phyloP scores from a whole-genome alignment of 2,329 filamentous ascomycete species.

The Neofusicoccum cordaticola region DNA sequence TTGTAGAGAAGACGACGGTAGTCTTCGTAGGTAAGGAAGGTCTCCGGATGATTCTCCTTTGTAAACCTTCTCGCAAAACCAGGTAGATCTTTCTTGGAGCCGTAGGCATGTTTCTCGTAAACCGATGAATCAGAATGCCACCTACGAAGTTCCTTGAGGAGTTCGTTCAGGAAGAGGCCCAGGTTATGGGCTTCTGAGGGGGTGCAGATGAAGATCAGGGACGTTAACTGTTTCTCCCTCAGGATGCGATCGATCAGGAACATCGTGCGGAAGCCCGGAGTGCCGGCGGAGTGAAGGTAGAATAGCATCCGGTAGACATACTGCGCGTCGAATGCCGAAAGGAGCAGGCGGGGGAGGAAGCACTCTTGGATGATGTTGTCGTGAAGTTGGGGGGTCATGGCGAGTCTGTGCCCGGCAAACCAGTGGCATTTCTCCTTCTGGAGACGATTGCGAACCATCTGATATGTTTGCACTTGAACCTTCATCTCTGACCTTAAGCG shows the following conservation, averaged over 20 bases:
- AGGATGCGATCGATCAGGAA: slow-evolving; percentile 82
- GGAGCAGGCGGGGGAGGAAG: slow-evolving; percentile 79
- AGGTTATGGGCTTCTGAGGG: slow-evolving; percentile 88
- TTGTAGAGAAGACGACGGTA: slow-evolving; percentile 83
- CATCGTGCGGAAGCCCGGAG: slow-evolving; percentile 82
- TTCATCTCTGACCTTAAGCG: slow-evolving; percentile 71
- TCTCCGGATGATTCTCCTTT: slow-evolving; percentile 61
- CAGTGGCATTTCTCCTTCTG: slow-evolving; percentile 73
- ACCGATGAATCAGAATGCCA: slow-evolving; percentile 78
- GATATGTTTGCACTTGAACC: slow-evolving; percentile 63
- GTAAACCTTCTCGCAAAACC: slow-evolving; percentile 78
- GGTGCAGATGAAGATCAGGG: slow-evolving; percentile 84
- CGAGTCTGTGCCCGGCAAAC: slow-evolving; percentile 64
- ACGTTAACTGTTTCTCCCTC: slow-evolving; percentile 73
- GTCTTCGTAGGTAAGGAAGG: slow-evolving; percentile 76
- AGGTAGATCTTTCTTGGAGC: slow-evolving; percentile 61
- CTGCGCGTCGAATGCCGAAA: slow-evolving; percentile 84
- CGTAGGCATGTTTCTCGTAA: slow-evolving; percentile 82
- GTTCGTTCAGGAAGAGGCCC: slow-evolving; percentile 83
- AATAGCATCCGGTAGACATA: slow-evolving; percentile 85
- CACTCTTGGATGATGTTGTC: slow-evolving; percentile 84
- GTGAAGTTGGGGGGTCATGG: slow-evolving; percentile 63
- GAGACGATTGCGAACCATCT: slow-evolving; percentile 58
- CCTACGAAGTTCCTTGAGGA: slow-evolving; percentile 72
- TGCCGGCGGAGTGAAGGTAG: slow-evolving; percentile 79